These are phyloP conservation scores for Boletus coccyginus DNA, from an alignment of 768 basidiomycete genomes.

Conservation along the genomic window DNA sequence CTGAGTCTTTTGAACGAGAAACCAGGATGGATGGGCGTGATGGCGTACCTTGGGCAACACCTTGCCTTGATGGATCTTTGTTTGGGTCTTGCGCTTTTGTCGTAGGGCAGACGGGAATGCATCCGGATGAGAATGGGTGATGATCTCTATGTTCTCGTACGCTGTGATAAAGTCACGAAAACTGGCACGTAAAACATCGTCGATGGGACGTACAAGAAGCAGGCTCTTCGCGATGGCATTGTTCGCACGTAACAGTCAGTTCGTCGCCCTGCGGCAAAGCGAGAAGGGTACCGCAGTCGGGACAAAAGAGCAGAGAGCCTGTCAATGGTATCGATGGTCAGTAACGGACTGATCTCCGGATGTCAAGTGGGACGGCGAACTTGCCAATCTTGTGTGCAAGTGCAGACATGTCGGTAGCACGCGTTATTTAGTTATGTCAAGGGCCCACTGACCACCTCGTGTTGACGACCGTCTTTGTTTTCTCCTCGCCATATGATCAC, in stretches of 20 bases:
- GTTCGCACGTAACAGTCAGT: constrained; percentile 76
- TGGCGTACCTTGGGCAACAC: constrained; percentile 63
- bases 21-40: constrained; percentile 12
- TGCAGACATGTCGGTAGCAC: constrained; percentile 17
- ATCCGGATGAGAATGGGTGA: constrained; percentile 88
- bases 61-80: constrained; percentile 68
- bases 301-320: constrained; percentile 96
- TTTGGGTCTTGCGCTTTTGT: constrained; percentile 88
- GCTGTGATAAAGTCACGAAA: constrained; percentile 42
- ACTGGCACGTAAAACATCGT: background rate
- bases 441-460: constrained; percentile 9
- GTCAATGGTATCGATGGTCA: constrained; percentile 2
- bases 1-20: constrained; percentile 36
- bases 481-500: constrained; percentile 11
- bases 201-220: constrained; percentile 71
- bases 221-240: constrained; percentile 84
- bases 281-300: constrained; percentile 87
- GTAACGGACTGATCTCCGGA: background rate
- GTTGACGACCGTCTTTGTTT: constrained; percentile 13
- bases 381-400: constrained; percentile 50
- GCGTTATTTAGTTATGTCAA: constrained; percentile 2
- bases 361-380: constrained; percentile 7
- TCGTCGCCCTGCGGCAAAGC: constrained; percentile 76
- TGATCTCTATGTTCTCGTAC: constrained; percentile 88
- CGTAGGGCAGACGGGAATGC: constrained; percentile 89